Evolutionary conservation across 2,329 filamentous ascomycete species (phyloP).

Genomic region (Aciculosporium take): DNA sequence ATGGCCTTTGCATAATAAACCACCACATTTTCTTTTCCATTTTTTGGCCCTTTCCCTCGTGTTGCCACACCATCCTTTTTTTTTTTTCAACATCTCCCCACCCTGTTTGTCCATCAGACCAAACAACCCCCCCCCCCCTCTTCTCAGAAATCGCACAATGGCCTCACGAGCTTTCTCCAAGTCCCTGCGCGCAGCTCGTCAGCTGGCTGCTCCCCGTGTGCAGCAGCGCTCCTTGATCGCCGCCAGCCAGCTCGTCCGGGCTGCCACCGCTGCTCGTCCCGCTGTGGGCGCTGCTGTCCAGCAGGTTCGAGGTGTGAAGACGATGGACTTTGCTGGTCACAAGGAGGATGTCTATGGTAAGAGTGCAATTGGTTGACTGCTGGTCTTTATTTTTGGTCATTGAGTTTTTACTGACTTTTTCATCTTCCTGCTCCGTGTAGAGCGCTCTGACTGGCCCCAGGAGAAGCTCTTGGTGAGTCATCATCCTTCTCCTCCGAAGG

Average conservation of each 20-base stretch:
- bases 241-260: conserved; percentile 41
- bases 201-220: conserved; percentile 44
- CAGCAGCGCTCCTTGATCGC: conserved; percentile 51
- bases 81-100: no score
- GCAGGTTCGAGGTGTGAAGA: conserved; percentile 86
- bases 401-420: conserved; percentile 8
- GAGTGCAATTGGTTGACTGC: conserved; percentile 11
- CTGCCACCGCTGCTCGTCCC: conserved; percentile 32
- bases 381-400: not conserved
- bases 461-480: conserved; percentile 87
- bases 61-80: no score
- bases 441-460: conserved; percentile 95
- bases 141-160: conserved; percentile 42
- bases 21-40: no score
- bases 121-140: conserved; percentile 13
- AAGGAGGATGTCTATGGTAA: conserved; percentile 91
- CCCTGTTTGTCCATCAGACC: no score
- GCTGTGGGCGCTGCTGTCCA: conserved; percentile 42
- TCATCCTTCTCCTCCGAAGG: not conserved
- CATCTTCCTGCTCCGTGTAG: conserved; percentile 29
- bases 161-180: conserved; percentile 62
- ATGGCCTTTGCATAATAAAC: no score
- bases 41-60: no score
- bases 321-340: conserved; percentile 91
- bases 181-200: conserved; percentile 47